Conservation (phyloP, 2,329 filamentous ascomycete species). For the Trichoderma sp. region DNA sequence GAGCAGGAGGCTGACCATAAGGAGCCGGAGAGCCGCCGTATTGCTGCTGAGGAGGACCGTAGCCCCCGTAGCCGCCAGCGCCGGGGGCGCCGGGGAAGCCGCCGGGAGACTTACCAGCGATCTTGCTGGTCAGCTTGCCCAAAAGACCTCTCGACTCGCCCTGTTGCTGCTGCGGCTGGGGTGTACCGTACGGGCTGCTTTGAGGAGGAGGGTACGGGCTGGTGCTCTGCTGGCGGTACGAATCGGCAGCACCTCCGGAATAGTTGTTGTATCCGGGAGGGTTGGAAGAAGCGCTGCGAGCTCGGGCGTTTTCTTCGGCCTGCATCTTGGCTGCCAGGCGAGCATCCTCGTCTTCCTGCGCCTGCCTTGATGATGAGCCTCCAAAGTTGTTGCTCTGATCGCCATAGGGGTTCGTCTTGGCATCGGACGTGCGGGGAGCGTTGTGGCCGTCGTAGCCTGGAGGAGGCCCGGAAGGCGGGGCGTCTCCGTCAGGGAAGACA, state of each 20-base stretch:
- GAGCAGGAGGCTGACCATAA: neutral
- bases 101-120: conserved; percentile 31
- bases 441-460: conserved; percentile 60
- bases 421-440: conserved; percentile 46
- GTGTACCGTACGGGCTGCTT: conserved; percentile 15
- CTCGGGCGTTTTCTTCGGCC: conserved; percentile 75
- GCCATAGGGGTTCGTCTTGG: conserved; percentile 73
- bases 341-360: conserved; percentile 62
- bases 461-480: conserved; percentile 60
- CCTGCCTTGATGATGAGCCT: conserved; percentile 34
- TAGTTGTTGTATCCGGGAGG: conserved; percentile 34
- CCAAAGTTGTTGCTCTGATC: conserved; percentile 40
- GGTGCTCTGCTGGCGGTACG: conserved; percentile 32
- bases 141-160: conserved; percentile 48
- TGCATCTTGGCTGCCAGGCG: conserved; percentile 75
- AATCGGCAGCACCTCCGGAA: conserved; percentile 30
- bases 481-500: conserved; percentile 52
- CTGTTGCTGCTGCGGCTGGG: conserved; percentile 33
- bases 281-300: conserved; percentile 32
- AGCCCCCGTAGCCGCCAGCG: conserved; percentile 34
- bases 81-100: conserved; percentile 29
- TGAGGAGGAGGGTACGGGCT: conserved; percentile 28
- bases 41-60: conserved; percentile 30
- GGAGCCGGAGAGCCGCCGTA: conserved; percentile 29
- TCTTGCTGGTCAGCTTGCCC: conserved; percentile 55